Evolutionary conservation across 805 yeast genomes (phyloP).

Genomic region (Wickerhamomyces kurtzmanii): DNA sequence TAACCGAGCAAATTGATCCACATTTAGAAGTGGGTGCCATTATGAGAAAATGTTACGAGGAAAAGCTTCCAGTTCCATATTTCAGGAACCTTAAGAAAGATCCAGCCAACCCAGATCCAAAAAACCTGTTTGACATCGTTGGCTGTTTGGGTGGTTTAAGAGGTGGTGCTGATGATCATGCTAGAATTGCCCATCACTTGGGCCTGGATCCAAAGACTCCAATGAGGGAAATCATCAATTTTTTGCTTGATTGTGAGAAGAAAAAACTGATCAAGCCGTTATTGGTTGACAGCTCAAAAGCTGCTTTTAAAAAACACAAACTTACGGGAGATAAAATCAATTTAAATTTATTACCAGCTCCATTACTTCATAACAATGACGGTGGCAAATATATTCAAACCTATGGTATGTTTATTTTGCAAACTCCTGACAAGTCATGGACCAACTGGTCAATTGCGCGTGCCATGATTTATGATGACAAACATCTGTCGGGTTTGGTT

Average conservation of each 20-base stretch:
- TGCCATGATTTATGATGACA: conserved; percentile 15
- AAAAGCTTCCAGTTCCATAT: conserved; percentile 14
- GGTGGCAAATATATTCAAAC: conserved; percentile 20
- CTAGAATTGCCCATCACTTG: conserved; percentile 18
- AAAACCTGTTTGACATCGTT: conserved; percentile 12
- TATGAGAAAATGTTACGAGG: conserved; percentile 17
- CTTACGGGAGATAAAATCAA: conserved; percentile 13
- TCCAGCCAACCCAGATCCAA: too few species aligned
- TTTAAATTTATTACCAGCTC: conserved; percentile 12
- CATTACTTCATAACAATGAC: conserved; percentile 14
- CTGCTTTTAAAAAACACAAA: conserved; percentile 13
- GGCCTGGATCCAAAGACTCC: conserved; percentile 13
- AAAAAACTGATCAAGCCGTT: conserved; percentile 10
- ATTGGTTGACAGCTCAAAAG: conserved; percentile 5
- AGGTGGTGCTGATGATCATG: conserved; percentile 11
- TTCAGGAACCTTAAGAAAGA: conserved; percentile 14
- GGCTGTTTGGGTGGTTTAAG: conserved; percentile 17
- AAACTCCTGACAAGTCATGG: conserved; percentile 19
- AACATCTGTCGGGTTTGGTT: conserved; percentile 17
- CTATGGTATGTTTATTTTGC: conserved; percentile 17
- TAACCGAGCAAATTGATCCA: conserved; percentile 16
- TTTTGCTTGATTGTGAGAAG: conserved; percentile 10
- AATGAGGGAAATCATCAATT: conserved; percentile 14
- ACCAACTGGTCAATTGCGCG: conserved; percentile 21
- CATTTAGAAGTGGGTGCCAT: conserved; percentile 19